Base-by-base conservation (phyloP, 257 asterid species). In the Paraleonurus japonicus region DNA sequence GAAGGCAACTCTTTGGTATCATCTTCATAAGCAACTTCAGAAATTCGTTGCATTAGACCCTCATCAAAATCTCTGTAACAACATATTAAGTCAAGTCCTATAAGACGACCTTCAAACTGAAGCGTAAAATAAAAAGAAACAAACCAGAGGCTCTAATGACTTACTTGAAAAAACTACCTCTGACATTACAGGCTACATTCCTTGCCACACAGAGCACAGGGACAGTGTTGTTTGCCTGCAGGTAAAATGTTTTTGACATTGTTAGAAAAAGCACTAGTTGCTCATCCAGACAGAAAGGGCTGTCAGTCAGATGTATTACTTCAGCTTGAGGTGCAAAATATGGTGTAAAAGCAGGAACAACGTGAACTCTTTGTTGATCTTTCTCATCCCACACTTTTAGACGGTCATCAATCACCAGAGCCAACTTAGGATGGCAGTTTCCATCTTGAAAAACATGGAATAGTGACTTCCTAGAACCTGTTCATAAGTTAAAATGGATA, bases 321-420 rank as follows among this genome's bases (percentile, higher is more conserved):
- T 93, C 98, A 69, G 98, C 98, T 79, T 89, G 97, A 77, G 98
- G 96, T 27, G 98, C 84, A 87, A 81, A 90, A 82, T 90, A 92
- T 1, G 98, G 98, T 30, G 98, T 86, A 81, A 92, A 92, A 70
- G 96, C 96, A 76, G 98, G 98, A 82, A 92, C 98, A 35, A 90
- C 96, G 30, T 92, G 98, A 67, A 92, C 98, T 75, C 96, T 84
- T 54, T 88, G 92, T 75, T 90, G 98, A 83, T 92, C 98, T 76
- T 84, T 87, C 78, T 92, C 98, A 64, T 92, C 96, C 98, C 98
- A 92, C 69, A 92, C 96, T 85, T 88, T 92, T 35, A 92, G 60
- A 58, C 96, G 98, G 77, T 93, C 98, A 70, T 92, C 98, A 80
- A 92, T 86, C 83, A 92, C 98, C 85, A 92, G 77, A 30, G 98